Base-by-base conservation (phyloP, 2,329 filamentous ascomycete species). In the Xylaria sp. region DNA sequence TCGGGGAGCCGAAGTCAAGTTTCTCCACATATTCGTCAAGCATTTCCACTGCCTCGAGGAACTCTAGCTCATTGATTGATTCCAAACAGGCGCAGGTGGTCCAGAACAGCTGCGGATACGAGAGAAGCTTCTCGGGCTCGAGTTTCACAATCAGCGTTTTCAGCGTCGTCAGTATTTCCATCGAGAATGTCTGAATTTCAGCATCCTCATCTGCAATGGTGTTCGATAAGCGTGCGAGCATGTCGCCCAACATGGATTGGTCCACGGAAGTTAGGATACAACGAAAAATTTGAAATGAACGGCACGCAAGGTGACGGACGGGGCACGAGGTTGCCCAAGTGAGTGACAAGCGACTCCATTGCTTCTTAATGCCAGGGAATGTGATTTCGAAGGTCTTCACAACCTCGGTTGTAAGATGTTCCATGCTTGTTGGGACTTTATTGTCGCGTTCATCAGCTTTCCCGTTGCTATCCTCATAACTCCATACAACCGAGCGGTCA, bases 21-120 rank as follows among this genome's bases (percentile, higher is more conserved):
- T 95, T 96, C 67, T 87, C 85, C 21, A 99, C 78, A 35, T 96
- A 87, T 71, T 91, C 90, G 60, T 96, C 91, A 9, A 99, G 83
- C 91, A 99, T 97, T 54, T 91, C 89, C 11, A 97, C 81, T 21
- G 91, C 93, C 73, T 97, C 95, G 64, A 95, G 85, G 65, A 97
- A 99, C 72, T 99, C 95, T 21, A 90, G 86, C 76, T 99, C 96
- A 67, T 98, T 96, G 71, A 98, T 96, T 0, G 95, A 98, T 72
- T 98, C 93, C 19, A 99, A 80, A 73, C 95, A 99, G 10, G 95
- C 95, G 71, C 93, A 97, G 0, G 92, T 97, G 0, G 94, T 96
- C 96, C 96, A 99, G 77, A 99, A 98, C 1, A 99, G 81, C 71
- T 98, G 94, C 1, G 95, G 95, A 67, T 97, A 97, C n/a, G 88